Base-by-base conservation (phyloP, 2,329 filamentous ascomycete species). In the Gliomastix tumulicola region DNA sequence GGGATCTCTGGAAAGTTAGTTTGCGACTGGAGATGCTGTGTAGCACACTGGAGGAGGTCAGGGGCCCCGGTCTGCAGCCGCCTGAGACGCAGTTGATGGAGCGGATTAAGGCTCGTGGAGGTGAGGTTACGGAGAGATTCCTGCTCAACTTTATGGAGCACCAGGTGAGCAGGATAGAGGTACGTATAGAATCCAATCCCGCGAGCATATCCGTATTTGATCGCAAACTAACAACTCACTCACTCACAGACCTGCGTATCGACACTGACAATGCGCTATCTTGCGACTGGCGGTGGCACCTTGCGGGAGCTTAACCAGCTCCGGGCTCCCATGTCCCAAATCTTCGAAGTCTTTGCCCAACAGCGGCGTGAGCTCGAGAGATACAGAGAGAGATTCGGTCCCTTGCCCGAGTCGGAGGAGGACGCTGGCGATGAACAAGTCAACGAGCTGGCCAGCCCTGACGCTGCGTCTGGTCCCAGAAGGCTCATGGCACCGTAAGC, bases 161-260 rank as follows among this genome's bases (percentile, higher is more conserved):
- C 56, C 88, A 96, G 71, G 84, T 98, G 48, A 89, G 85, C 56
- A 79, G 92, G 52, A 94, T 98, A 56, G 92, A 98, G 79, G 88
- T 94, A 69, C 62, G 82, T 63, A 22, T 36, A 33, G 34, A 12
- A 23, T 18, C 15, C n/a, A n/a, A 7, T 19, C 20, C 13, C 15
- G 16, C 32, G 19, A 21, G 20, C 7, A 10, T 18, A 20, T n/a
- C 6, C 25, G n/a, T 28, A 5, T 13, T n/a, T 12, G 4, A 19
- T 13, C 3, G n/a, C 12, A 30, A 21, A 11, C 21, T 21, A 13
- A 7, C 21, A 30, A 21, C 12, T 34, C n/a, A 12, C 33, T 12
- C 28, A 16, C 21, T 13, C 9, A 37, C 47, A 94, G 88, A 82
- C 86, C 35, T 92, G 86, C 54, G 75, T 89, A 48, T 84, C 83